phyloP scores from a whole-genome alignment of 495 filamentous ascomycete species.

The Hypomontagnella monticulosa region DNA sequence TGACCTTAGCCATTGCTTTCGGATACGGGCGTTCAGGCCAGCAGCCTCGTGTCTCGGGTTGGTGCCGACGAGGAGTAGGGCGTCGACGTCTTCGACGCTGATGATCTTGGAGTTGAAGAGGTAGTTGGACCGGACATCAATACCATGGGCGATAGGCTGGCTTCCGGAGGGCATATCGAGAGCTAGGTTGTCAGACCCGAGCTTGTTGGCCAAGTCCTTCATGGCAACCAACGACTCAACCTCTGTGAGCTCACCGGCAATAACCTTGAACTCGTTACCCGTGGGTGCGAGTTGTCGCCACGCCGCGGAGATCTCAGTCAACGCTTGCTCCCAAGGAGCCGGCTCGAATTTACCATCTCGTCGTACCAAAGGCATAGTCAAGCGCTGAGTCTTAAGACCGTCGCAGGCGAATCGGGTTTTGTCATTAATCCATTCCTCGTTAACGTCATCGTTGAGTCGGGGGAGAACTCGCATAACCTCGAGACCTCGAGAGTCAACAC shows the following conservation, averaged over 20 bases:
- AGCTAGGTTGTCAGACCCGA: slow-evolving; percentile 94
- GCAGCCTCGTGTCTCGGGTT: slow-evolving; percentile 96
- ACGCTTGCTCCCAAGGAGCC: slow-evolving; percentile 91
- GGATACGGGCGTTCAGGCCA: slow-evolving; percentile 92
- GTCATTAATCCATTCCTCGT: slow-evolving; percentile 99
- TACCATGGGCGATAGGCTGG: slow-evolving; percentile 86
- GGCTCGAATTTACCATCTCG: slow-evolving; percentile 88
- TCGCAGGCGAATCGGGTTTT: slow-evolving; percentile 97
- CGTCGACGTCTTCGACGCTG: slow-evolving; percentile 92
- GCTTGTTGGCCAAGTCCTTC: slow-evolving; percentile 95
- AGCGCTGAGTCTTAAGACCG: slow-evolving; percentile 91
- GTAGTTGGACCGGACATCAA: slow-evolving; percentile 94
- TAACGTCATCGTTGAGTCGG: slow-evolving; percentile 94
- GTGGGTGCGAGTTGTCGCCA: slow-evolving; percentile 78
- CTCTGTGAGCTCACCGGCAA: slow-evolving; percentile 91
- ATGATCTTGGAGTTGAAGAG: slow-evolving; percentile 94
- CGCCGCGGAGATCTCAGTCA: slow-evolving; percentile 82
- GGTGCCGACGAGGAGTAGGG: slow-evolving; percentile 89
- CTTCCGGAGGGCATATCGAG: slow-evolving; percentile 88
- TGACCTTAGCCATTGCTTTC: slow-evolving; percentile 96
- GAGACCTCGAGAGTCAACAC: slow-evolving; percentile 90
- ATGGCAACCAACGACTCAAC: slow-evolving; percentile 92
- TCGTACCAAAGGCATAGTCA: slow-evolving; percentile 91
- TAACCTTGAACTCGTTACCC: slow-evolving; percentile 92
- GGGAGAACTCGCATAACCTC: slow-evolving; percentile 96